Percentiles rank a stretch among this genome's conserved stretches.
These are phyloP conservation scores for Sicyos edulis DNA, from an alignment of 306 rosid species.

Conservation along the genomic window DNA sequence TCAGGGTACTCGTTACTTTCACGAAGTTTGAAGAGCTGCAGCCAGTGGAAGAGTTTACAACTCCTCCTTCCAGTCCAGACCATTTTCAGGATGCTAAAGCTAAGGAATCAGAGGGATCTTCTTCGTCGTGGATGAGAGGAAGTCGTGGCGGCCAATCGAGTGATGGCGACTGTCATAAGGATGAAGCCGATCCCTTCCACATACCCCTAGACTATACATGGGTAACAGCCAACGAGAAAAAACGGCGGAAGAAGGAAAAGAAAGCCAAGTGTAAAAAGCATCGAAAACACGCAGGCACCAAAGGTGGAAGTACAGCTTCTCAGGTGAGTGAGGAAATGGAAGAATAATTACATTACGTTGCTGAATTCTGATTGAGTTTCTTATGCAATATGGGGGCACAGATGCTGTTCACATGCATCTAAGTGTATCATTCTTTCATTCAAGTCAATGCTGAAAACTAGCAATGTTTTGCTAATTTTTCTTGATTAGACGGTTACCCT, in stretches of 20 bases:
- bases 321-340: conserved; percentile 57
- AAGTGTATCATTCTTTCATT: background rate
- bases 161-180: conserved; percentile 75
- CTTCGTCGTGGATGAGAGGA: conserved; percentile 91
- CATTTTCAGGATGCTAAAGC: conserved; percentile 74
- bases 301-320: conserved; percentile 48
- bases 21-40: conserved; percentile 97
- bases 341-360: conserved; percentile 34
- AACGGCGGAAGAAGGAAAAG: conserved; percentile 79
- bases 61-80: conserved; percentile 94
- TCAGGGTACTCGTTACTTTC: conserved; percentile 81
- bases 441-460: conserved; percentile 10
- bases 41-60: conserved; percentile 85
- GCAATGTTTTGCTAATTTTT: conserved; percentile 5
- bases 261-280: conserved; percentile 77
- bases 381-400: conserved; percentile 7
- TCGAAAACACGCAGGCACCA: conserved; percentile 50
- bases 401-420: conserved; percentile 5
- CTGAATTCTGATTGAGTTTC: conserved; percentile 10
- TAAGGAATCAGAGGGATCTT: conserved; percentile 69
- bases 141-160: conserved; percentile 76
- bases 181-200: conserved; percentile 73
- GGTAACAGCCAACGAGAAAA: conserved; percentile 85
- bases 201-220: conserved; percentile 81
- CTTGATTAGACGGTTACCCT: background rate